Conservation (phyloP, 2,329 filamentous ascomycete species). For the Aspergillus vadensis region DNA sequence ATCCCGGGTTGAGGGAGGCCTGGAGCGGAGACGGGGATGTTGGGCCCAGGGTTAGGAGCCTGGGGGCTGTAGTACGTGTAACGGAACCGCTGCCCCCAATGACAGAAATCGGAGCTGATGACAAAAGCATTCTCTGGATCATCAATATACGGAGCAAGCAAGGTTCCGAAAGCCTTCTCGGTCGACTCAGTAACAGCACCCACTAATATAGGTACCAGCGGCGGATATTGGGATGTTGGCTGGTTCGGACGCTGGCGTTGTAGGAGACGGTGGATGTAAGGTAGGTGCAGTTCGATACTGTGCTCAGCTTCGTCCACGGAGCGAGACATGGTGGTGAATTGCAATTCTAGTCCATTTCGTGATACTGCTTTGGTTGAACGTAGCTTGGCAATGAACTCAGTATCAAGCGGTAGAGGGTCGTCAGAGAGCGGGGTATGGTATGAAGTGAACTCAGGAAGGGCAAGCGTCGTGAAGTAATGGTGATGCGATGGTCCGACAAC, state of each 20-base stretch:
- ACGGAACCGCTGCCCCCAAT: conserved; percentile 84
- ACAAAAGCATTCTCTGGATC: conserved; percentile 78
- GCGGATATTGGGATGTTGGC: conserved; percentile 62
- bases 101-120: conserved; percentile 93
- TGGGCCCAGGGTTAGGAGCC: conserved; percentile 40
- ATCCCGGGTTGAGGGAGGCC: conserved; percentile 43
- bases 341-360: conserved; percentile 35
- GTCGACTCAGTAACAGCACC: conserved; percentile 68
- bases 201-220: conserved; percentile 81
- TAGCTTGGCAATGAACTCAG: conserved; percentile 45
- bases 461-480: conserved; percentile 74
- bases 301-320: conserved; percentile 79
- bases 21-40: conserved; percentile 44
- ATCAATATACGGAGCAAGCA: conserved; percentile 76
- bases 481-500: conserved; percentile 92
- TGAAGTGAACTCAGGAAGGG: conserved; percentile 69
- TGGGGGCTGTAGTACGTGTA: conserved; percentile 76
- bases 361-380: conserved; percentile 30
- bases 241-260: conserved; percentile 55
- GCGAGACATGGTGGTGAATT: conserved; percentile 59
- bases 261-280: conserved; percentile 83
- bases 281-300: conserved; percentile 94
- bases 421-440: conserved; percentile 48
- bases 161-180: conserved; percentile 67
- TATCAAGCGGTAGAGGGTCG: conserved; percentile 49